phyloP scores from a whole-genome alignment of 164 flowering plant species.

The Macadamia tetraphylla region DNA sequence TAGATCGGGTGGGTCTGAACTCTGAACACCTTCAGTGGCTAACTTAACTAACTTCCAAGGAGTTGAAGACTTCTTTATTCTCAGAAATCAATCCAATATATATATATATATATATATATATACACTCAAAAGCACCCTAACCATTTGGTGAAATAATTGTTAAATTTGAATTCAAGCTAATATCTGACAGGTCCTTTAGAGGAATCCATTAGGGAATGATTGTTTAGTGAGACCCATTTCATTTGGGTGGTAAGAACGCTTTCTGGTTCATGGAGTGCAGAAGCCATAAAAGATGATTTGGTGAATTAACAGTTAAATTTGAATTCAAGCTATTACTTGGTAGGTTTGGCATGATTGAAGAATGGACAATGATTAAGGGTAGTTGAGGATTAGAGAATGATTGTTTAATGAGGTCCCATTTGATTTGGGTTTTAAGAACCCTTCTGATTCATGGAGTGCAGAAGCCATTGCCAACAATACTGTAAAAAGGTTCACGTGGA shows the following conservation, averaged over 20 bases:
- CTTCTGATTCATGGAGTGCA: not conserved
- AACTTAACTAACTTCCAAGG: not conserved
- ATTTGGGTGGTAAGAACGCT: no score
- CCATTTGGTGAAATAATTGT: no score
- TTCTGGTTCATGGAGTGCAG: no score
- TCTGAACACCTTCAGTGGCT: not conserved
- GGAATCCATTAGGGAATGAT: no score
- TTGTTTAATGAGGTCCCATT: not conserved
- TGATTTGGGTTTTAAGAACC: not conserved
- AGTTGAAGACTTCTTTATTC: not conserved
- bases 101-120: no score
- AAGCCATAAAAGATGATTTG: no score
- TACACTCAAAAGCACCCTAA: not conserved
- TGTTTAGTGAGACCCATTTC: no score
- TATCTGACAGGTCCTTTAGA: no score
- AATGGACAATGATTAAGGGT: not conserved
- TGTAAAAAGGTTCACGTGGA: not conserved
- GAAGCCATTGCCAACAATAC: not conserved
- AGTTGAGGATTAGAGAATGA: not conserved
- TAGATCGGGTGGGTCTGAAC: not conserved
- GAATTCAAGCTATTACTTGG: not conserved
- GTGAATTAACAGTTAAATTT: no score
- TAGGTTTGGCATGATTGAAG: not conserved
- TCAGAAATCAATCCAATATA: not conserved
- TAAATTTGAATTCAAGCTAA: no score